A percentile compares a stretch with the other conserved stretches of the same genome.
These are phyloP conservation scores for Sclerotinia trifoliorum DNA, from an alignment of 2,329 filamentous ascomycete genomes.

Conservation along the genomic window DNA sequence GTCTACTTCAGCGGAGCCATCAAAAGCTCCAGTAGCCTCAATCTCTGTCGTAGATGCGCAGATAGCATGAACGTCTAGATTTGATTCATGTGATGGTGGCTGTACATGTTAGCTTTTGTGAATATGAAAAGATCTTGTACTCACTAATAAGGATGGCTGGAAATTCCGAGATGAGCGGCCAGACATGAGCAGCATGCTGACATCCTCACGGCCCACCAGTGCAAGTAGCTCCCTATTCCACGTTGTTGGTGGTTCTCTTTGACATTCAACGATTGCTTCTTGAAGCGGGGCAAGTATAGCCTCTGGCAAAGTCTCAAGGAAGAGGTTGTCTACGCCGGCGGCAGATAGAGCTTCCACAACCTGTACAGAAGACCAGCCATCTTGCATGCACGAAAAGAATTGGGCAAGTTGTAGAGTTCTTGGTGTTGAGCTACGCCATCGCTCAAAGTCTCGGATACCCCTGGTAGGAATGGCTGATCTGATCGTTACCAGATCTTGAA, in stretches of 20 bases:
- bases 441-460: slow-evolving; percentile 27
- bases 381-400: slow-evolving; percentile 60
- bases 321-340: slow-evolving; percentile 62
- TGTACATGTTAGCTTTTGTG: slow-evolving; percentile 37
- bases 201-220: slow-evolving; percentile 78
- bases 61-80: slow-evolving; percentile 75
- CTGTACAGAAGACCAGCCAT: slow-evolving; percentile 53
- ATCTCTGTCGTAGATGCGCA: slow-evolving; percentile 63
- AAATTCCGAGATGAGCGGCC: slow-evolving; percentile 41
- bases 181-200: slow-evolving; percentile 63
- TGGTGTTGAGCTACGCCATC: slow-evolving; percentile 48
- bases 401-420: slow-evolving; percentile 68
- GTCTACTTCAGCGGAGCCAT: slow-evolving; percentile 80
- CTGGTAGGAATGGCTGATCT: slow-evolving; percentile 29
- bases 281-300: slow-evolving; percentile 76
- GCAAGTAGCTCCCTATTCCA: slow-evolving; percentile 73
- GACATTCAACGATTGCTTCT: slow-evolving; percentile 81
- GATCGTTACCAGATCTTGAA: slow-evolving; percentile 48
- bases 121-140: not conserved
- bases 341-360: slow-evolving; percentile 73
- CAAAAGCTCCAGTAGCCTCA: slow-evolving; percentile 58
- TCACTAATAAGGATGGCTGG: slow-evolving; percentile 35
- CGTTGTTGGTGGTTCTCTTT: slow-evolving; percentile 72
- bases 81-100: slow-evolving; percentile 62
- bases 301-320: slow-evolving; percentile 83